Base-by-base conservation (phyloP, 441 rosid genomes). In the Gossypium davidsonii region DNA sequence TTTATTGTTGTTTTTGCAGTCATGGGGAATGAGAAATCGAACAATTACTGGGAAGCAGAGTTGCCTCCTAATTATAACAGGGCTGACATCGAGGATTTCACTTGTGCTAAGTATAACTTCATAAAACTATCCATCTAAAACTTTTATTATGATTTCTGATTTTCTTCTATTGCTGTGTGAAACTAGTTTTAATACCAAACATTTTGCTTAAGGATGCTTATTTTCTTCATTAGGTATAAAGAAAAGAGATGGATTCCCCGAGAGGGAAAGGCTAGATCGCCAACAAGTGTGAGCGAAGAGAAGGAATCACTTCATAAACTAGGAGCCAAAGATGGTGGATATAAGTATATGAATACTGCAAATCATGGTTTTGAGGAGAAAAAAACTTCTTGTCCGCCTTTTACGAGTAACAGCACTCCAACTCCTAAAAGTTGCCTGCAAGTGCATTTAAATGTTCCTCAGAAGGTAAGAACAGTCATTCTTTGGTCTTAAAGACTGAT, bases 31-130 rank as follows among this genome's bases (percentile, higher is more conserved):
- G 90, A 88, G 73, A 86, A 73, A 83, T 82, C 91, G 59, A 90
- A 88, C 80, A 79, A 86, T 79, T 83, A 83, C 68, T 90, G 96
- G 96, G 96, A 90, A 86, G 91, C 93, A 21, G 91, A 87, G 74
- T 74, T 90, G 73, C 91, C 91, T 68, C 87, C 90, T 25, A 84
- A 83, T 76, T 88, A 87, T 26, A 85, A 86, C 70, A 87, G 93
- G 83, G 90, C 83, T 77, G 89, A 90, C 57, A 90, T 90, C 70
- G 90, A 88, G 83, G 83, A 86, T 80, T 90, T 90, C 77, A 86
- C 88, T 71, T 93, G 88, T 62, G 91, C 93, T 60, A 90, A 90
- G 96, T 90, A 87, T 64, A 84, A 58, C 64, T 84, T 62, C 52
- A 15, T 58, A 44, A 70, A 60, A 63, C 57, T 60, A 70, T 39